phyloP scores from a whole-genome alignment of 148 eudicot genomes.

The Nyssa sinensis region DNA sequence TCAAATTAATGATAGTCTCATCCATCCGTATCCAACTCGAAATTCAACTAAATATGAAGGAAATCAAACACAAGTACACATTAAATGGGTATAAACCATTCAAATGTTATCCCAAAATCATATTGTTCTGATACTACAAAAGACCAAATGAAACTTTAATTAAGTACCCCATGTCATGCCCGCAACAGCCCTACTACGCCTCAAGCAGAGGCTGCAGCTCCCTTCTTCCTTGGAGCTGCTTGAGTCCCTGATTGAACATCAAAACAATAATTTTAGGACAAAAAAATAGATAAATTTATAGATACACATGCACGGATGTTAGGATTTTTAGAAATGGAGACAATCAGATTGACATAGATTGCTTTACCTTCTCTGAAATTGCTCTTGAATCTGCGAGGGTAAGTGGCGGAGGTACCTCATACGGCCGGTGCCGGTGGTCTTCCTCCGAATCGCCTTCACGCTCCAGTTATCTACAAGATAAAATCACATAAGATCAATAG shows the following conservation, averaged over 20 bases:
- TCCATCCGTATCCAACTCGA: too few relatives aligned
- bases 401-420: constrained; percentile 93
- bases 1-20: too few relatives aligned
- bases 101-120: too few relatives aligned
- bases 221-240: too few relatives aligned
- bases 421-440: constrained; percentile 91
- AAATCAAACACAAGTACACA: too few relatives aligned
- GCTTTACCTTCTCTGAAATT: constrained; percentile 85
- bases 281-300: background rate
- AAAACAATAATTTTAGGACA: background rate
- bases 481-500: background rate
- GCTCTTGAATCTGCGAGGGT: constrained; percentile 87
- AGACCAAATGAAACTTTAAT: too few relatives aligned
- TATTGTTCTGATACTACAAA: too few relatives aligned
- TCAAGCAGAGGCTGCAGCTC: constrained; percentile 54
- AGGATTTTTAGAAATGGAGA: background rate
- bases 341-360: background rate
- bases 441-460: constrained; percentile 84
- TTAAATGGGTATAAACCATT: too few relatives aligned
- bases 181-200: background rate
- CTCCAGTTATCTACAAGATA: constrained; percentile 70
- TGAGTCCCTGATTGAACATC: constrained; percentile 51
- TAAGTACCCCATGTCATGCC: too few relatives aligned
- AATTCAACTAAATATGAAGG: too few relatives aligned
- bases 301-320: background rate